These are phyloP conservation scores for Colletotrichum sp. DNA, from an alignment of 2,329 filamentous ascomycete species.

Conservation along the genomic window DNA sequence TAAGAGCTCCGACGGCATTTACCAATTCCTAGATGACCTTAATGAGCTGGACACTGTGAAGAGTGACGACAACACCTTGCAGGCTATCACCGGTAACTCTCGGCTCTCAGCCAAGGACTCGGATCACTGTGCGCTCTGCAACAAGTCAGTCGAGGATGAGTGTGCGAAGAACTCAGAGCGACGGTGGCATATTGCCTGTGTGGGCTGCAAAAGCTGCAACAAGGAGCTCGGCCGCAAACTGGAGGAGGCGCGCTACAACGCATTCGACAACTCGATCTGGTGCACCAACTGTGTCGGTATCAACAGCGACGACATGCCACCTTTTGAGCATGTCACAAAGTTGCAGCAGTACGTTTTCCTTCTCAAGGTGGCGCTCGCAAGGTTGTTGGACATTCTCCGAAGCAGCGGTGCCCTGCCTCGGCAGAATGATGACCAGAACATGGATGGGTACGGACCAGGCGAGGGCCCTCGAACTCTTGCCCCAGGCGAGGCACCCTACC, in stretches of 20 bases:
- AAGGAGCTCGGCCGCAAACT: slow-evolving; percentile 72
- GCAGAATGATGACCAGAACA: slow-evolving; percentile 73
- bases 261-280: slow-evolving; percentile 70
- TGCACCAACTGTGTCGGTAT: slow-evolving; percentile 72
- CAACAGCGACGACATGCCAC: slow-evolving; percentile 54
- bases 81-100: slow-evolving; percentile 69
- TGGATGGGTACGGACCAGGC: slow-evolving; percentile 69
- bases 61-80: slow-evolving; percentile 71
- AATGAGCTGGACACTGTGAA: slow-evolving; percentile 81
- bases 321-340: slow-evolving; percentile 79
- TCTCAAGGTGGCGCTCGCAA: slow-evolving; percentile 86
- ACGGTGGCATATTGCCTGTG: slow-evolving; percentile 85
- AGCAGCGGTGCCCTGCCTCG: slow-evolving; percentile 82
- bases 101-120: slow-evolving; percentile 76
- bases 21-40: slow-evolving; percentile 83
- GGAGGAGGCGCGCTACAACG: slow-evolving; percentile 73
- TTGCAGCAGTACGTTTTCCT: slow-evolving; percentile 95
- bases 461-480: slow-evolving; percentile 50
- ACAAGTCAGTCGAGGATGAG: slow-evolving; percentile 91
- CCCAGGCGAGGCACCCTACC: slow-evolving; percentile 41
- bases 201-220: slow-evolving; percentile 72
- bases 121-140: slow-evolving; percentile 83
- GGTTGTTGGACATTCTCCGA: slow-evolving; percentile 85
- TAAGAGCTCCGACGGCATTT: slow-evolving; percentile 74
- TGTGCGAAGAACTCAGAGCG: slow-evolving; percentile 78